A percentile compares a stretch with the other conserved stretches of the same genome.
These are phyloP conservation scores for Cyberlindnera maritima DNA, from an alignment of 805 yeast genomes.

Conservation along the genomic window DNA sequence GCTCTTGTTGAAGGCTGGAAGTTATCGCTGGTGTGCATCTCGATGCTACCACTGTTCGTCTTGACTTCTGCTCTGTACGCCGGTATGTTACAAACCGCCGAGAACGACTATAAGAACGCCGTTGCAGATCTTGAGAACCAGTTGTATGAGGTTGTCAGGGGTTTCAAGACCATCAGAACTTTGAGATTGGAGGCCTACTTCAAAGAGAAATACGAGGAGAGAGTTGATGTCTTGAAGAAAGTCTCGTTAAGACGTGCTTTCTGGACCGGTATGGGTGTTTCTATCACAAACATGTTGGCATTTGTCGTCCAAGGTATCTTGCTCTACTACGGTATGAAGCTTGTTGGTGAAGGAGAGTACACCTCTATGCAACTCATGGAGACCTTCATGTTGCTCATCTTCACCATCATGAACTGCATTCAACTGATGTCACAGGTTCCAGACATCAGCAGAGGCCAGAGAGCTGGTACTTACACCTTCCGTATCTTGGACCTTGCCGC, in stretches of 20 bases:
- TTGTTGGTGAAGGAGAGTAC: slow-evolving; percentile 62
- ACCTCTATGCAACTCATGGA: slow-evolving; percentile 56
- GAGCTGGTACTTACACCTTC: slow-evolving; percentile 59
- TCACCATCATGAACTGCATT: slow-evolving; percentile 66
- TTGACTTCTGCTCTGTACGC: slow-evolving; percentile 53
- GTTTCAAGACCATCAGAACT: slow-evolving; percentile 62
- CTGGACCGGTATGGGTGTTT: slow-evolving; percentile 64
- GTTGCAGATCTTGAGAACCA: slow-evolving; percentile 54
- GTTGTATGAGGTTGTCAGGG: slow-evolving; percentile 49
- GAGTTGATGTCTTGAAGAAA: slow-evolving; percentile 31
- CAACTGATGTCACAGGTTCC: slow-evolving; percentile 67
- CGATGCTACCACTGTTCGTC: slow-evolving; percentile 66
- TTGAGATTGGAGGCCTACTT: slow-evolving; percentile 54
- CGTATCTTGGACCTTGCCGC: slow-evolving; percentile 35
- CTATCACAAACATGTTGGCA: slow-evolving; percentile 51
- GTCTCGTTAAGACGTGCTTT: slow-evolving; percentile 53
- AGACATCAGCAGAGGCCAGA: slow-evolving; percentile 72
- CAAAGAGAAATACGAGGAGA: slow-evolving; percentile 30
- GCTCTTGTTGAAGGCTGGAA: slow-evolving; percentile 82
- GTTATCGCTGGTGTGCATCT: slow-evolving; percentile 74
- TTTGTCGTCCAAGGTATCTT: slow-evolving; percentile 67
- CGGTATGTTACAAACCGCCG: slow-evolving; percentile 47
- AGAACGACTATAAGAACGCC: slow-evolving; percentile 54
- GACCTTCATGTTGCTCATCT: slow-evolving; percentile 68
- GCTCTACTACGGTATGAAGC: slow-evolving; percentile 73